These are phyloP conservation scores for Grosmannia clavigera DNA, from an alignment of 2,329 filamentous ascomycete genomes.

Conservation along the genomic window DNA sequence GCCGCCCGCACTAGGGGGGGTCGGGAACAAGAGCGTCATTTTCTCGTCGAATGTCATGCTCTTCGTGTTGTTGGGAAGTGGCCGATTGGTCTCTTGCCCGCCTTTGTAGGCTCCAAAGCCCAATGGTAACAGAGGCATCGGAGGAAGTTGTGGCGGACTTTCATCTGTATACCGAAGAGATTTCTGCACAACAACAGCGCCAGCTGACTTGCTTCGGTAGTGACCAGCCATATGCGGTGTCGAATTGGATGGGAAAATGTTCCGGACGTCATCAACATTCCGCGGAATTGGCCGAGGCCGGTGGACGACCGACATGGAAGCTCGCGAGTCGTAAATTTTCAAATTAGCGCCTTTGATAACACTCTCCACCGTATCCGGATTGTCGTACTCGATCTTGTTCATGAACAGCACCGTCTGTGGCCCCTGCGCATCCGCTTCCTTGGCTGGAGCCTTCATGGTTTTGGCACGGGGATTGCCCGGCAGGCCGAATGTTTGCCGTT, in stretches of 20 bases:
- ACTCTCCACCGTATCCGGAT: constrained; percentile 34
- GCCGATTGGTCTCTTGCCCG: constrained; percentile 17
- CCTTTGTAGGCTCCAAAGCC: constrained; percentile 20
- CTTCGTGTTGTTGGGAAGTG: constrained; percentile 39
- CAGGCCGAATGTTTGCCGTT: constrained; percentile 32
- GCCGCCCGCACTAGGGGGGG: constrained; percentile 18
- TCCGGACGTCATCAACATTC: constrained; percentile 30
- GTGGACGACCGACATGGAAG: constrained; percentile 32
- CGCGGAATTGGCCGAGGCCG: constrained; percentile 44
- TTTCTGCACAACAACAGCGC: constrained; percentile 31
- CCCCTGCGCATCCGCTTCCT: constrained; percentile 17
- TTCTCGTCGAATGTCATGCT: constrained; percentile 49
- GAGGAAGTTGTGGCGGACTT: constrained; percentile 37
- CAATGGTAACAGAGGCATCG: constrained; percentile 39
- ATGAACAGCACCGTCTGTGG: constrained; percentile 42
- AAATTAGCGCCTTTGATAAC: constrained; percentile 32
- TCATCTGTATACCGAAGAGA: constrained; percentile 31
- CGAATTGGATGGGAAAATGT: constrained; percentile 33
- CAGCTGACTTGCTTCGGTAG: constrained; percentile 36
- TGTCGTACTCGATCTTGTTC: constrained; percentile 42
- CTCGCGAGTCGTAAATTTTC: constrained; percentile 10
- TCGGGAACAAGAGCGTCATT: constrained; percentile 37
- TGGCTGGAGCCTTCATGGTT: constrained; percentile 18
- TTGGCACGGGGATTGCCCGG: constrained; percentile 34
- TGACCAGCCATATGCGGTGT: constrained; percentile 25